Base-by-base conservation (phyloP, 2,329 filamentous ascomycete species). In the Fusarium illudens region DNA sequence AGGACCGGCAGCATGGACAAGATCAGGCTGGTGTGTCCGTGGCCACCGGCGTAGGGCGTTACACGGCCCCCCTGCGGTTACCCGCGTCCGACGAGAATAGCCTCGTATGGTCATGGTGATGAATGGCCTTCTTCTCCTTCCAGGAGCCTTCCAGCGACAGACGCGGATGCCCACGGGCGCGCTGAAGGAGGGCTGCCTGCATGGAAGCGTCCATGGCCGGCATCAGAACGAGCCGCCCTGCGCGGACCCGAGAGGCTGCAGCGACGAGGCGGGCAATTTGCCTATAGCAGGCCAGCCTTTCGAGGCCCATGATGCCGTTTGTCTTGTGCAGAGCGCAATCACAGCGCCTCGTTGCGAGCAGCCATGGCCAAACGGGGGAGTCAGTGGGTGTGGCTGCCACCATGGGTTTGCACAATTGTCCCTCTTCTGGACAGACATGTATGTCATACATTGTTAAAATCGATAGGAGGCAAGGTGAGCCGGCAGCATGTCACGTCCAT, bases 81-180 rank as follows among this genome's bases (percentile, higher is more conserved):
- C 73, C 79, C 77, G 71, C 68, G 68, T 75, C 72, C 73, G 71
- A 77, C 76, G 75, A 76, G 70, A 75, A 78, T 69, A 73, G 68
- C 71, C 76, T 79, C 76, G 78, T 77, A 79, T 77, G 76, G 60
- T 55, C 48, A 22, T 54, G 6, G 17, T 50, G 29, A 22, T 44
- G 15, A 27, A 42, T 42, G 13, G 13, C 20, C 37, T 61, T 62
- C 44, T 53, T n/a, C 19, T 51, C 4, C 10, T 58, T 50, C 32
- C 15, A 53, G 17, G 46, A 42, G 44, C 33, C 36, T 46, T 60
- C 37, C 55, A 58, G 8, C 17, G 20, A 50, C 17, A n/a, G 39
- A 51, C 44, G 55, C 27, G 32, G 34, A 58, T 33, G 25, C 46
- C 33, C 55, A 58, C 12, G 17, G 33, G n/a, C 10, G 25, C 17